These are phyloP conservation scores for Paramecium sonneborni DNA, from an alignment of 73 alveolate species.

Conservation along the genomic window DNA sequence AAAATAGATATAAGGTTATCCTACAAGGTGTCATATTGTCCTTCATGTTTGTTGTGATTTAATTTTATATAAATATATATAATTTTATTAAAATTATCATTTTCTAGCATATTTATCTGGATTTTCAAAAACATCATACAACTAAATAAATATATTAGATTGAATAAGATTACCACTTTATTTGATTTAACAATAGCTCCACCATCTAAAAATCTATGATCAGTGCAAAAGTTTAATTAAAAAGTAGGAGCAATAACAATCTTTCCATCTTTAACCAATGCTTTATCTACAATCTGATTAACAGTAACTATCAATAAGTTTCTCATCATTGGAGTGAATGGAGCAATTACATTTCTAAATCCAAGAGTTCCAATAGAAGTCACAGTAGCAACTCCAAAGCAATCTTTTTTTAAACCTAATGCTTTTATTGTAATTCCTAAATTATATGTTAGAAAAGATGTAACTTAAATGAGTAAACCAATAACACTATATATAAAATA, in stretches of 20 bases:
- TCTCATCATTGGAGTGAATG: not conserved
- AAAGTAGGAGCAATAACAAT: not conserved
- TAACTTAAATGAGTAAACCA: not conserved
- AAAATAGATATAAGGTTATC: not conserved
- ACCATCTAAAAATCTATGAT: not conserved
- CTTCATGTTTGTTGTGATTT: not conserved
- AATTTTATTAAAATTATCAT: not conserved
- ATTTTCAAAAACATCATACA: not conserved
- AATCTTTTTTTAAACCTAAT: not conserved
- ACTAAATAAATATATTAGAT: not conserved
- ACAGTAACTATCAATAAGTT: not conserved
- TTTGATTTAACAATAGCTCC: not conserved
- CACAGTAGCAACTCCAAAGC: not conserved
- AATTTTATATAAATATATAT: not conserved
- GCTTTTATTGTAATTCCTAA: not conserved
- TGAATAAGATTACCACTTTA: not conserved
- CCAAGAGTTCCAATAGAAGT: not conserved
- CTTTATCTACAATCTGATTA: not conserved
- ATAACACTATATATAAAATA: not conserved
- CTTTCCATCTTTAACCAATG: not conserved
- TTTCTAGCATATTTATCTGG: not conserved
- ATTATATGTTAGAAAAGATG: not conserved
- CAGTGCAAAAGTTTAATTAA: not conserved
- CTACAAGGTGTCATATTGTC: not conserved
- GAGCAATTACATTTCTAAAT: not conserved